Conservation (phyloP, 1,139 yeast species). For the Eremothecium cymbalariae region DNA sequence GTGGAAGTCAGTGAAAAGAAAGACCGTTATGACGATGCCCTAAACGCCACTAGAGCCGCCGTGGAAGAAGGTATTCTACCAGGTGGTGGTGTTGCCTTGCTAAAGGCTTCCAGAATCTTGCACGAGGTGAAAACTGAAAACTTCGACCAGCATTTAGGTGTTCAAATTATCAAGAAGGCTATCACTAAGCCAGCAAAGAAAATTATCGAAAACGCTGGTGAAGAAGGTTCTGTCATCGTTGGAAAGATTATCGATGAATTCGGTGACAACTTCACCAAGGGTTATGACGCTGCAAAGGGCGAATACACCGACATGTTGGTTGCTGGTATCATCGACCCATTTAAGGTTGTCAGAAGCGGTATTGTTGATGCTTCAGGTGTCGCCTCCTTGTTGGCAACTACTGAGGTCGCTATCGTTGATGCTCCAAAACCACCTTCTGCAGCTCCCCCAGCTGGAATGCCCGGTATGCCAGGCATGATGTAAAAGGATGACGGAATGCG, state of each 20-base stretch:
- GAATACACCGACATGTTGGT: constrained; percentile 95
- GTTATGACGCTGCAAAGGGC: constrained; percentile 91
- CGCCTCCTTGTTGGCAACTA: constrained; percentile 94
- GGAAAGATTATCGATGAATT: constrained; percentile 83
- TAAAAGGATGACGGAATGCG: constrained; percentile 1
- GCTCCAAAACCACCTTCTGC: constrained; percentile 85
- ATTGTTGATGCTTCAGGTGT: constrained; percentile 97
- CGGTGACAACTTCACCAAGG: constrained; percentile 79
- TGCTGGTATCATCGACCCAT: constrained; percentile 97
- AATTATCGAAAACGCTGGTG: constrained; percentile 97
- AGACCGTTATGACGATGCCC: constrained; percentile 98
- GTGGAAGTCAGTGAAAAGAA: constrained; percentile 99
- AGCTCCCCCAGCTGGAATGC: constrained; percentile 58
- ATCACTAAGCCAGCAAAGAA: constrained; percentile 95
- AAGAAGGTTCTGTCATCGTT: constrained; percentile 95
- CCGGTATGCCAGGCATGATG: constrained; percentile 55
- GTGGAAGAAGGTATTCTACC: constrained; percentile 99
- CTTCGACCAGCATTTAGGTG: constrained; percentile 98
- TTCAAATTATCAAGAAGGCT: constrained; percentile 89
- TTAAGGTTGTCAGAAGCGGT: constrained; percentile 97
- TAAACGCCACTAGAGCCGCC: constrained; percentile 99
- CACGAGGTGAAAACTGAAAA: constrained; percentile 75
- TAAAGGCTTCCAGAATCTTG: constrained; percentile 83
- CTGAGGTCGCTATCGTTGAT: constrained; percentile 97
- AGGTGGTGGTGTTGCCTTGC: constrained; percentile 99